Percentiles rank a stretch among this genome's conserved stretches.
Evolutionary conservation across 2,329 filamentous ascomycete genomes (phyloP).

Genomic region (Sporothrix sp.): DNA sequence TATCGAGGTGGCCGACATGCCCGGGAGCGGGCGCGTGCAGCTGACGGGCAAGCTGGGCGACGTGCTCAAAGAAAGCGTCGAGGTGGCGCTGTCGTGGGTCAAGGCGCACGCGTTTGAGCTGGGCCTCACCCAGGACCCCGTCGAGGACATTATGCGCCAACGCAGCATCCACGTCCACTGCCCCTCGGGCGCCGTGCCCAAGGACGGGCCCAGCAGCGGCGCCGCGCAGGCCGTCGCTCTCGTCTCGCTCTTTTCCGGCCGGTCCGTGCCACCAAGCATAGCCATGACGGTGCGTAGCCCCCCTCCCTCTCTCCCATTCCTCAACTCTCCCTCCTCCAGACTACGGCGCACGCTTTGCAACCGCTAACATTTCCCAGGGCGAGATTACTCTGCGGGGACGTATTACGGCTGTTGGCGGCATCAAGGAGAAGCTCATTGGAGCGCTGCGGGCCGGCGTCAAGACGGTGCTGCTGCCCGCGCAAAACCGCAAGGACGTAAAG

Average conservation of each 20-base stretch:
- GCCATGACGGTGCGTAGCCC: constrained; percentile 71
- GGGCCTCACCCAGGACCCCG: constrained; percentile 68
- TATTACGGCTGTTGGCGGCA: constrained; percentile 89
- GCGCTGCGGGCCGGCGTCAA: constrained; percentile 89
- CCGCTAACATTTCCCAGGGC: constrained; percentile 34
- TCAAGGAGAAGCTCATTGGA: constrained; percentile 97
- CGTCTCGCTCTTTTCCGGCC: constrained; percentile 79
- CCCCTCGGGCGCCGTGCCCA: constrained; percentile 87
- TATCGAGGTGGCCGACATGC: constrained; percentile 97
- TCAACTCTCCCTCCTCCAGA: constrained; percentile 4
- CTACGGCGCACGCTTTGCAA: background rate
- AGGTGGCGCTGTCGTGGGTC: constrained; percentile 94
- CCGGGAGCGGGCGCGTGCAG: constrained; percentile 82
- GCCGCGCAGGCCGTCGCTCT: constrained; percentile 90
- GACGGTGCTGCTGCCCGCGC: constrained; percentile 77
- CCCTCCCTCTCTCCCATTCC: constrained; percentile 15
- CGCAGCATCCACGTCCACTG: constrained; percentile 94
- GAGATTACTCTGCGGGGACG: constrained; percentile 74
- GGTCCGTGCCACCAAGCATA: constrained; percentile 78
- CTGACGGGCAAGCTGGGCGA: constrained; percentile 94
- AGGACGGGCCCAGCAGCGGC: constrained; percentile 80
- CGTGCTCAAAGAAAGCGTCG: constrained; percentile 92
- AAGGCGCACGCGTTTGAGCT: constrained; percentile 91
- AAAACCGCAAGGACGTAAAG: constrained; percentile 85
- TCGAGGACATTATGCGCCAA: constrained; percentile 91